phyloP scores from a whole-genome alignment of 495 filamentous ascomycete genomes.

The Halenospora varia region DNA sequence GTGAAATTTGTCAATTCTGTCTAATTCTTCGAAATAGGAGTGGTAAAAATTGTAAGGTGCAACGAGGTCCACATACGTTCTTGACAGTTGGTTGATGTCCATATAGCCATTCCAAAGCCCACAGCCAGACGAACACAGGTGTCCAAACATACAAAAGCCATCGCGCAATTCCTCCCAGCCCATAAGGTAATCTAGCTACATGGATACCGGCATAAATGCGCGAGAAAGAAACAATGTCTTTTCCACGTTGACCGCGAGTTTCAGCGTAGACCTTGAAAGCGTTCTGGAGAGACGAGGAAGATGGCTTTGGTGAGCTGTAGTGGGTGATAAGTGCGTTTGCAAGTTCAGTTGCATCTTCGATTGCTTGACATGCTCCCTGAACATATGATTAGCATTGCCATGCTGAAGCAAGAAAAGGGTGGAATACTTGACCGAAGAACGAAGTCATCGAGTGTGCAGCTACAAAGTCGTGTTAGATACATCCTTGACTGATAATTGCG shows the following conservation, averaged over 20 bases:
- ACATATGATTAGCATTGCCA: no score
- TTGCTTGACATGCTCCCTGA: slow-evolving; percentile 21
- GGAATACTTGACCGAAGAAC: slow-evolving; percentile 20
- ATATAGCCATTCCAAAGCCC: not conserved
- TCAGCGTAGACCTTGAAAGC: not conserved
- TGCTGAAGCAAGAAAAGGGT: no score
- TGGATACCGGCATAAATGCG: not conserved
- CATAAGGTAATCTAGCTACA: not conserved
- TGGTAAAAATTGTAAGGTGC: no score
- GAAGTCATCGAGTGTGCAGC: slow-evolving; percentile 12
- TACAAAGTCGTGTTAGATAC: not conserved
- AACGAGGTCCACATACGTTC: no score
- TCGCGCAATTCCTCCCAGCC: not conserved
- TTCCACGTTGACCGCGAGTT: not conserved
- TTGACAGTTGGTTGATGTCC: not conserved
- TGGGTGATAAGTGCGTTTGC: slow-evolving; percentile 10
- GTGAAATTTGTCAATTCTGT: no score
- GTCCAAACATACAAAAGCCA: not conserved
- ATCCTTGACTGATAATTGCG: no score
- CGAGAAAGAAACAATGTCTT: not conserved
- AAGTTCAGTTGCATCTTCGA: slow-evolving; percentile 21
- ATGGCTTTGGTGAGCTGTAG: not conserved
- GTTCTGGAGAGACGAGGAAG: not conserved
- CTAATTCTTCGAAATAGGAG: no score
- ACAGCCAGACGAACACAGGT: not conserved